Evolutionary conservation across 495 filamentous ascomycete genomes (phyloP), one percentile per base, ranked within the genome.

Genomic region (Annulohypoxylon moriforme): DNA sequence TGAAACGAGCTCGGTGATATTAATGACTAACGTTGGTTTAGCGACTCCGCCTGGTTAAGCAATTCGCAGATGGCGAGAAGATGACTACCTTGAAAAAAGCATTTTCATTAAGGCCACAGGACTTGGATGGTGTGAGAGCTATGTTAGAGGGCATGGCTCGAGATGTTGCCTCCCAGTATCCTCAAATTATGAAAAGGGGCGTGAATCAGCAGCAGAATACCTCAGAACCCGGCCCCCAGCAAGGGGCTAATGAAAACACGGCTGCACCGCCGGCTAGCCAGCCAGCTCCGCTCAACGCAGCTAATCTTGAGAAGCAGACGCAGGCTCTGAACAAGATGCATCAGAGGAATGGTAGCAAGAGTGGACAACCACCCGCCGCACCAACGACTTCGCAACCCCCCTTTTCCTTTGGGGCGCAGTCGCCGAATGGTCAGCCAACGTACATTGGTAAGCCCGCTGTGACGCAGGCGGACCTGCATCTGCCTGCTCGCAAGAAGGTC

Each of bases 251-350:
- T 47, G 63, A 78, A 7, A 75, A 50, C 20, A 61, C 64, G 27
- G 63, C 71, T 5, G 68, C 75, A 25, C 66, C 76, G 13, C 56
- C 71, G 8, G 29, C 50, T 5, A 25, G 66, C 29, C 83, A 81
- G 71, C 81, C 83, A 42, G 70, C 85, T 0, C 85, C 86, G 24
- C 76, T 93, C 64, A 93, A 87, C 69, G 86, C 89, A 2, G 87
- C 82, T 16, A 93, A 93, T 71, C 83, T 93, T 14, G 87, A 92
- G 65, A 90, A 91, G 60, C 89, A 88, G 69, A 85, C 90, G 22
- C 83, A 86, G 63, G 82, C 81, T 20, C 71, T 83, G 31, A 87
- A 84, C 67, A 81, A 85, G 52, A 77, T 79, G 65, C 84, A 86
- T 64, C 83, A 85, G 57, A 80, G 83, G 62, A 75, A 74, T 1